Evolutionary conservation across 352 stramenopile genomes (phyloP), one percentile per base, ranked within the genome.

Genomic region (Globisporangium alternatum): DNA sequence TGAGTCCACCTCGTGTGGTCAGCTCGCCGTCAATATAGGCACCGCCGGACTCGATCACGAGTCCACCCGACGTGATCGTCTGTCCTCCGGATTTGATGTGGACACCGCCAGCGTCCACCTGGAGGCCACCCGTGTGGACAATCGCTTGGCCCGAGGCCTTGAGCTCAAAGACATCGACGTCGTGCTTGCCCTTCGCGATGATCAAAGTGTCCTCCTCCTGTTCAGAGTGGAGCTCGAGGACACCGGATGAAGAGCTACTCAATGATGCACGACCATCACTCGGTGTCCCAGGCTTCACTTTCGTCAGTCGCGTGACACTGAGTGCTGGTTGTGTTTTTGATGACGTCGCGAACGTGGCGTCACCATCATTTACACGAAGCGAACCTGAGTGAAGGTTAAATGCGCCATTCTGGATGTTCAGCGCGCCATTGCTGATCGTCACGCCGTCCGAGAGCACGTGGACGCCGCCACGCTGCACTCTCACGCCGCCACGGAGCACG

Each of bases 361-460:
- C 52, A 33, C 78, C 76, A 22, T 83, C 78, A 31, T 65, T 72
- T 3, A 89, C 62, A n/a, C 65, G 69, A 28, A 90, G 19, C 8
- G 60, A 66, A 7, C 79, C 77, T 2, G 75, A 72, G 7, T 71
- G 71, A 28, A 91, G 56, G 33, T 59, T 61, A 4, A 90, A 12
- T 25, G 79, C 73, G 5, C 77, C 80, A 13, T 72, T 73, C 45
- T 76, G 73, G 44, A 91, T 63, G 15, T 72, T 66, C 25, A 87
- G 51, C 5, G 67, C 74, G 19, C 76, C 70, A 22, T 80, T 78
- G 41, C 66, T 68, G 30, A 91, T 65, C 1, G 74, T 74, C 25
- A 89, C 66, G 4, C 81, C 83, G 13, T 86, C 81, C 19, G 75
- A 74, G 45, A 89, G 74, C 30, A 91, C 79, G 35, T 88, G 71